Percentiles rank a stretch among this genome's conserved stretches.
Evolutionary conservation across 192 early-diverging fungal genomes (phyloP).

Genomic region (Backusella circina): DNA sequence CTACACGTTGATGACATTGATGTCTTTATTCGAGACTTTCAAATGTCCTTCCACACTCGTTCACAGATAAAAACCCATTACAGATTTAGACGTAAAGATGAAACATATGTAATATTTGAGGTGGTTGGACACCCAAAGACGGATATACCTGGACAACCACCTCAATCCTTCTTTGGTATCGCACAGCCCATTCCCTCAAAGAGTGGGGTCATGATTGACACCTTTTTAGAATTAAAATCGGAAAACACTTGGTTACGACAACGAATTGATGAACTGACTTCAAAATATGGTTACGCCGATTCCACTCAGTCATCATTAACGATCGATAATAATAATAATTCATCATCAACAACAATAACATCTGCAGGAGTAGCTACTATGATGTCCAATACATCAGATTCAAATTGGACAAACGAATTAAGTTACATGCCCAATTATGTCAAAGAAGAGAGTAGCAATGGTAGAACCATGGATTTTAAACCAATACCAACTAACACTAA

Average conservation of each 20-base stretch:
- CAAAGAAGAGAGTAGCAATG: constrained; percentile 5
- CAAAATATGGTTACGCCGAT: constrained; percentile 6
- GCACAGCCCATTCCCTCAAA: constrained; percentile 41
- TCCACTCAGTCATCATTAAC: not conserved
- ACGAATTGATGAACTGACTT: constrained; percentile 28
- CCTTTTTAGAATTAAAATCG: constrained; percentile 43
- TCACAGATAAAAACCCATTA: constrained; percentile 38
- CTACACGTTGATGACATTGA: constrained; percentile 46
- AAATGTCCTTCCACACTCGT: constrained; percentile 30
- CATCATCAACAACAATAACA: not conserved
- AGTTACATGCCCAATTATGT: not conserved
- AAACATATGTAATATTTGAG: constrained; percentile 38
- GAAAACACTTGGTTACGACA: constrained; percentile 40
- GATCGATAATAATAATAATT: not conserved
- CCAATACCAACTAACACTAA: not conserved
- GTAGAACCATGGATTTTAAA: not conserved
- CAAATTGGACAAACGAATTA: not conserved
- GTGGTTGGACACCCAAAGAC: constrained; percentile 39
- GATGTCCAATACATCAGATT: not conserved
- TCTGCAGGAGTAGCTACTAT: not conserved
- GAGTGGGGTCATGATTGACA: constrained; percentile 36
- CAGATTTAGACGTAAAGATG: constrained; percentile 42
- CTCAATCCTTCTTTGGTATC: constrained; percentile 42
- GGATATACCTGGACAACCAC: constrained; percentile 11
- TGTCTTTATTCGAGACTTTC: constrained; percentile 43